Percentiles rank a stretch among this genome's conserved stretches.
Evolutionary conservation across 768 basidiomycete species (phyloP).

Genomic region (Boletus vinaceobasis): DNA sequence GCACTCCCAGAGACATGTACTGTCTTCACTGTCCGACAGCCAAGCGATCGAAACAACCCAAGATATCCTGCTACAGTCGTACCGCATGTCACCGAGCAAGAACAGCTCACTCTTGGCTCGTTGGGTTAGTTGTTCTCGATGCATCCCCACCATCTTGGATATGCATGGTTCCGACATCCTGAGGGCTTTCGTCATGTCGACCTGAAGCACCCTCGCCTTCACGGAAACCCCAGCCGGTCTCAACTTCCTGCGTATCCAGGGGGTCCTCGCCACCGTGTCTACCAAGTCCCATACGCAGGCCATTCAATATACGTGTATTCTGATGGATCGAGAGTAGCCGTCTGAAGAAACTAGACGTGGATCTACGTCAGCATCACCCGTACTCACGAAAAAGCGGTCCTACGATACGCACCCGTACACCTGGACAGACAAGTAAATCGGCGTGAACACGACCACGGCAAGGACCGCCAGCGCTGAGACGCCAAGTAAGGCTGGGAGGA

Average conservation of each 20-base stretch:
- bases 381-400: background rate
- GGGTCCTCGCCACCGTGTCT: too few relatives aligned
- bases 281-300: background rate
- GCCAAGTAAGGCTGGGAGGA: slow-evolving; percentile 17
- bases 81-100: background rate
- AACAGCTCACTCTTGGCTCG: background rate
- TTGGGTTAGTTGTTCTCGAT: background rate
- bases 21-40: background rate
- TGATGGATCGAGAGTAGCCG: background rate
- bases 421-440: slow-evolving; percentile 6
- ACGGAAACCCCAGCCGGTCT: background rate
- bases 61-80: background rate
- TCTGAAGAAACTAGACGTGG: background rate
- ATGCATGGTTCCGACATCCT: too few relatives aligned
- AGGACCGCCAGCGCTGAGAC: slow-evolving; percentile 18
- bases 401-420: slow-evolving; percentile 9
- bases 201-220: background rate
- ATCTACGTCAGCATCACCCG: background rate
- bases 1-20: background rate
- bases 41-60: background rate
- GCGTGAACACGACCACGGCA: slow-evolving; percentile 2
- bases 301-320: slow-evolving; percentile 3
- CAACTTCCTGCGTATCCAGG: too few relatives aligned
- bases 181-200: background rate
- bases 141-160: background rate